Conservation (phyloP, 768 basidiomycete species). For the Phanerodontia chrysosporium region DNA sequence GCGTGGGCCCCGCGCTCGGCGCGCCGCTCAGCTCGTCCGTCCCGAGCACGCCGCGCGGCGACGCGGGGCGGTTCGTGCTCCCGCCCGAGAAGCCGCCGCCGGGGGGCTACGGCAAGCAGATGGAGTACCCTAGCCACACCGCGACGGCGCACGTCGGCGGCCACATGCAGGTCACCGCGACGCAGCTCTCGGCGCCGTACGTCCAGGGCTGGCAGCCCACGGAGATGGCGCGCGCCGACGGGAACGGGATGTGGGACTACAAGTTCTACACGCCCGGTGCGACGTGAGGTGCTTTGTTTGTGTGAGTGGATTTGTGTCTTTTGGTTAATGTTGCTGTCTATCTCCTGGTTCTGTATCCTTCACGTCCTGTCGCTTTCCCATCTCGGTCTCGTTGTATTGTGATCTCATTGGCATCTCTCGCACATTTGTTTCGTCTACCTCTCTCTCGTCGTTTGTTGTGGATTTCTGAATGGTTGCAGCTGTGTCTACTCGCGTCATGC, state of each 20-base stretch:
- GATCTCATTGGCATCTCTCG: background rate
- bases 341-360: background rate
- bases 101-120: constrained; percentile 4
- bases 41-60: constrained; percentile 6
- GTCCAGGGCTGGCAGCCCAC: constrained; percentile 12
- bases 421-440: background rate
- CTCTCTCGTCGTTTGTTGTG: background rate
- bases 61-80: constrained; percentile 4
- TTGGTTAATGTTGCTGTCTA: background rate
- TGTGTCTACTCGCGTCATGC: background rate
- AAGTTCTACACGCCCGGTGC: constrained; percentile 5
- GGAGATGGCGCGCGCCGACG: background rate
- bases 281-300: background rate
- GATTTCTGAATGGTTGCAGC: background rate
- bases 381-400: background rate
- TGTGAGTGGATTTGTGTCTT: background rate
- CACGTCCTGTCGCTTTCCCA: background rate
- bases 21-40: background rate
- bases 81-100: constrained; percentile 6
- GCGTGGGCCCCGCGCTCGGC: background rate
- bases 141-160: constrained; percentile 8
- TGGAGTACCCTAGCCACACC: constrained; percentile 9
- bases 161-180: constrained; percentile 8
- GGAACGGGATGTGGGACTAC: constrained; percentile 4
- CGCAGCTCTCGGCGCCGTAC: constrained; percentile 10